Percentiles rank a stretch among this genome's conserved stretches.
Conservation (phyloP, 2,329 filamentous ascomycete genomes). For the Neophaeococcomyces aloes region DNA sequence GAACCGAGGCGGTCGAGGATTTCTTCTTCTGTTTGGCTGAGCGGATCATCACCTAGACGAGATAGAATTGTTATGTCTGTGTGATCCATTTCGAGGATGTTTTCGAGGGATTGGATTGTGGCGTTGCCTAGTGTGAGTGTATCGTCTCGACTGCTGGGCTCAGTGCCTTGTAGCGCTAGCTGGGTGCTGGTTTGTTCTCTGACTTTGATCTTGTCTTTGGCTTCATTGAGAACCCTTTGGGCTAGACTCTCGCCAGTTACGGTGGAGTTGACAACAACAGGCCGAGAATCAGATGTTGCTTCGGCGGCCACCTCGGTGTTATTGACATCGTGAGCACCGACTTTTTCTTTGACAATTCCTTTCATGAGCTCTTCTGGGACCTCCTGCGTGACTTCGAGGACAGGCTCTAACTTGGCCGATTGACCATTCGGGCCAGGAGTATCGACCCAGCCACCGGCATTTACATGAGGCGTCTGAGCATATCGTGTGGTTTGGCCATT, state of each 20-base stretch:
- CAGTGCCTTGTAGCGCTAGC: conserved; percentile 9
- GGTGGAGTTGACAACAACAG: conserved; percentile 33
- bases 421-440: conserved; percentile 16
- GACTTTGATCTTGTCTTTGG: neutral
- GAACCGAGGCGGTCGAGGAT: conserved; percentile 28
- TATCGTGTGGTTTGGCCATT: conserved; percentile 10
- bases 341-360: conserved; percentile 8
- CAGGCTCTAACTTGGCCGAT: conserved; percentile 12
- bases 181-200: conserved; percentile 30
- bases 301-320: neutral
- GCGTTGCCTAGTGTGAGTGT: conserved; percentile 32
- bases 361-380: conserved; percentile 19
- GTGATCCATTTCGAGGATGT: conserved; percentile 25
- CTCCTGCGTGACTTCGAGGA: conserved; percentile 15
- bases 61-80: conserved; percentile 17
- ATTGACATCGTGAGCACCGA: neutral
- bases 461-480: conserved; percentile 21
- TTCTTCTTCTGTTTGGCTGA: conserved; percentile 22
- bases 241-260: neutral
- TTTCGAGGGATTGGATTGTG: conserved; percentile 36
- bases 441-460: conserved; percentile 21
- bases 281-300: conserved; percentile 19
- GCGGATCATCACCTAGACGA: conserved; percentile 23
- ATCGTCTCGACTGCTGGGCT: conserved; percentile 18
- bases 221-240: conserved; percentile 3